Evolutionary conservation across 2,329 filamentous ascomycete genomes (phyloP), one percentile per base, ranked within the genome.

Genomic region (Arthrobotrys iridis): DNA sequence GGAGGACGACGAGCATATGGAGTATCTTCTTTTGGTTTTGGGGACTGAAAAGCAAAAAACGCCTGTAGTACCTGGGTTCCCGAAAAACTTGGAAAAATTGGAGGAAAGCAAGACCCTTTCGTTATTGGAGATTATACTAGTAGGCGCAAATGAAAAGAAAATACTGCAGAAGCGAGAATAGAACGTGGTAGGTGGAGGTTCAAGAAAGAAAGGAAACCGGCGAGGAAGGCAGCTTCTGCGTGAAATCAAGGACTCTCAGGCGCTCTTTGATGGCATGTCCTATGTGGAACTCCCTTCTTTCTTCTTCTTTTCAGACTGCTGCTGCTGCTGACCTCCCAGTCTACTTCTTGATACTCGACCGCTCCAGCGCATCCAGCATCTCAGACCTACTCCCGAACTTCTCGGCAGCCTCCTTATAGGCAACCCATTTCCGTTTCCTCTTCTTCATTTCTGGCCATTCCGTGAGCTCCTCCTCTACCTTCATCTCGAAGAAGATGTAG

Each of bases 381-480:
- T 98, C 95, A 1, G 94, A 94, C 68, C 95, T 88, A 57, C 73
- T 87, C 78, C 88, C 87, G 80, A 99, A 85, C 55, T 90, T 89
- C 78, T 91, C 88, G 77, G 88, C 88, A n/a, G 95, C 95, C 82
- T 96, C 88, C 58, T 86, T 84, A 82, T 92, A 97, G 59, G 89
- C 90, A 82, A 97, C 93, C 95, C 95, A 99, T 82, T 91, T 88
- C 75, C 95, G 89, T 82, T 90, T 90, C 80, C 95, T 88, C 86
- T 97, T 98, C 83, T 96, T 89, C 84, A 88, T 91, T 85, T 99
- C 95, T 0, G 95, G 95, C 95, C 95, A 99, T 71, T 93, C 88
- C 13, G 86, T 85, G 82, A 95, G 91, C 84, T 97, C 92, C 80
- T 89, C 90, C 77, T 91, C 88, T 76, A 99, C 95, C n/a, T 88